Percentiles rank a stretch among this genome's conserved stretches.
phyloP scores from a whole-genome alignment of 1,284 basidiomycete species.

The Marasmius fiardii region DNA sequence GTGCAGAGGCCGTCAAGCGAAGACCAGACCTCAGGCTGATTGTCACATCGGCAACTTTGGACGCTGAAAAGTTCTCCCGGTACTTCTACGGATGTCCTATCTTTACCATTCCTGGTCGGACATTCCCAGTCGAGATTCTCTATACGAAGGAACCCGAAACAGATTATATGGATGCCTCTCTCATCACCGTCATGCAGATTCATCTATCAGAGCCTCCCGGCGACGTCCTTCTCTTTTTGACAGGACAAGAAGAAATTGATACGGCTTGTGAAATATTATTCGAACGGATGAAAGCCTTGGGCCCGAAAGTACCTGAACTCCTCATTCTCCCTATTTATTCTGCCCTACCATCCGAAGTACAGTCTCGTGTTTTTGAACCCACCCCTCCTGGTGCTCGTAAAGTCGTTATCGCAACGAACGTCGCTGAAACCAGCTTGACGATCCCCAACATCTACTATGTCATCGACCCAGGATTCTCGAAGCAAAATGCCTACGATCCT shows the following conservation, averaged over 20 bases:
- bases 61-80: conserved; percentile 98
- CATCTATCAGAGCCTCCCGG: conserved; percentile 97
- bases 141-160: conserved; percentile 98
- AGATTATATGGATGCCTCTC: conserved; percentile 97
- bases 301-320: conserved; percentile 95
- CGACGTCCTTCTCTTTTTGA: conserved; percentile 95
- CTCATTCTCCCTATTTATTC: conserved; percentile 98
- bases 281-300: conserved; percentile 97
- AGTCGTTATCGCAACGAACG: conserved; percentile 98
- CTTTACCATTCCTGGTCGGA: conserved; percentile 99
- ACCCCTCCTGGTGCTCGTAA: conserved; percentile 96
- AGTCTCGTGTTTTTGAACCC: conserved; percentile 96
- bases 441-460: conserved; percentile 99
- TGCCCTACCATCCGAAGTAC: conserved; percentile 95
- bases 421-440: conserved; percentile 97
- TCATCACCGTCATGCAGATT: conserved; percentile 99
- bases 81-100: conserved; percentile 99
- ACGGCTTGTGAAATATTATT: conserved; percentile 96
- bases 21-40: conserved; percentile 96
- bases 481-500: conserved; percentile 99
- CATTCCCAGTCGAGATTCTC: conserved; percentile 96
- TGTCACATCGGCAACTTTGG: conserved; percentile 97
- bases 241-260: conserved; percentile 99
- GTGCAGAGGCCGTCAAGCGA: conserved; percentile 86
- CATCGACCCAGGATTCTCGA: conserved; percentile 97